Conservation (phyloP, 2,329 filamentous ascomycete species). For the Aaosphaeria arxii region DNA sequence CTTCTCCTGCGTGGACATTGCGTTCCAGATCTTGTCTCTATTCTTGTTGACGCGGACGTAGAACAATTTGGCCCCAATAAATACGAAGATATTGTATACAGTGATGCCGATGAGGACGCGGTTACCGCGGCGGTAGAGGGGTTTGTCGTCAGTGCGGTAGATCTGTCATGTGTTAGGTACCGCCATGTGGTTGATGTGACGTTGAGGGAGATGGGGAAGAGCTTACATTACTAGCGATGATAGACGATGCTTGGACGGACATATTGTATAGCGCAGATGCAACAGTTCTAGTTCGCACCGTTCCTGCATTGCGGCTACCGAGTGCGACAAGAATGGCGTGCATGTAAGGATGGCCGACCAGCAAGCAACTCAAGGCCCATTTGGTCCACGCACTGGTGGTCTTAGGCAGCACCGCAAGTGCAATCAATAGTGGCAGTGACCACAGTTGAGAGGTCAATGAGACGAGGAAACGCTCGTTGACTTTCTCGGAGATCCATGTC, state of each 20-base stretch:
- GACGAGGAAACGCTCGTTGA: slow-evolving; percentile 45
- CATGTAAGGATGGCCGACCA: neutral
- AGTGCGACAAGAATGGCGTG: slow-evolving; percentile 52
- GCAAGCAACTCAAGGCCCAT: slow-evolving; percentile 10
- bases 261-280: slow-evolving; percentile 38
- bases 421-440: slow-evolving; percentile 56
- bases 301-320: slow-evolving; percentile 58
- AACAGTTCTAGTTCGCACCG: slow-evolving; percentile 59
- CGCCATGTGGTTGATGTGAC: neutral
- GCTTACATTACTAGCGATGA: slow-evolving; percentile 17
- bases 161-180: slow-evolving; percentile 26
- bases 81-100: slow-evolving; percentile 49
- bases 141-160: slow-evolving; percentile 54
- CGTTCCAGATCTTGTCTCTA: slow-evolving; percentile 26
- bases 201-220: neutral
- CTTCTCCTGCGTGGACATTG: slow-evolving; percentile 33
- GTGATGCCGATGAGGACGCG: slow-evolving; percentile 52
- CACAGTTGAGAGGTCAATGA: slow-evolving; percentile 51
- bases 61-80: slow-evolving; percentile 52
- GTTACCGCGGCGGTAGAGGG: slow-evolving; percentile 53
- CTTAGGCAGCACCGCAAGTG: slow-evolving; percentile 45
- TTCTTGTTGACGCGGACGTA: slow-evolving; percentile 51
- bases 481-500: slow-evolving; percentile 42
- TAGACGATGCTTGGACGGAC: slow-evolving; percentile 20
- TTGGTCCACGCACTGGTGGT: slow-evolving; percentile 22